Percentiles rank a stretch among this genome's conserved stretches.
Evolutionary conservation across 305 asterid genomes (phyloP).

Genomic region (Fraxinus sp.): DNA sequence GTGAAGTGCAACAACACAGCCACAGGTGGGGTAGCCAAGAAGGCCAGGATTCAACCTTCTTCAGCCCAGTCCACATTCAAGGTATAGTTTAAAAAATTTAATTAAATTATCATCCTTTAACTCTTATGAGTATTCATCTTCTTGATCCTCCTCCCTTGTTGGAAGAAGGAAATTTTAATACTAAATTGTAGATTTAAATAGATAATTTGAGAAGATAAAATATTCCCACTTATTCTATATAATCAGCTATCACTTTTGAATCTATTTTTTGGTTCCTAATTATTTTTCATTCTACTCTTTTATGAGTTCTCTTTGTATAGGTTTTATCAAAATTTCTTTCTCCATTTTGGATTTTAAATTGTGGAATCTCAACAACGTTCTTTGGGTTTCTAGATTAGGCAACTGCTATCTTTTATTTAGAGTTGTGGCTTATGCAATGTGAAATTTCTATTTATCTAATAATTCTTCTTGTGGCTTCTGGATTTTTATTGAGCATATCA

Average conservation of each 20-base stretch:
- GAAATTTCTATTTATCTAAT: not conserved
- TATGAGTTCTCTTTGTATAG: not conserved
- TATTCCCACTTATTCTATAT: not conserved
- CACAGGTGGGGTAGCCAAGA: conserved; percentile 63
- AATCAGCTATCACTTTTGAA: not conserved
- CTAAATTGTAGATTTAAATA: not conserved
- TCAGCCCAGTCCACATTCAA: conserved; percentile 63
- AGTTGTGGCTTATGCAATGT: too few species aligned
- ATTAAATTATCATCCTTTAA: not conserved
- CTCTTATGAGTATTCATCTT: not conserved
- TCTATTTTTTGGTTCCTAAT: not conserved
- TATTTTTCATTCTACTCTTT: not conserved
- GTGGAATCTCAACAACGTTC: not conserved
- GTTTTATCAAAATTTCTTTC: not conserved
- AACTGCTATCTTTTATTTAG: too few species aligned
- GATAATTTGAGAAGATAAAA: not conserved
- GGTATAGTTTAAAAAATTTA: conserved; percentile 37
- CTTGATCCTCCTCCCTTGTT: not conserved
- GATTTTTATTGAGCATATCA: not conserved
- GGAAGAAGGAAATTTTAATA: not conserved
- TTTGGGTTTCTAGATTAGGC: too few species aligned
- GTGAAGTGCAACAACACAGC: conserved; percentile 60
- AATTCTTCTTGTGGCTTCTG: not conserved
- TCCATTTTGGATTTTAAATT: not conserved
- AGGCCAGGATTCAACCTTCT: conserved; percentile 60